Conservation (phyloP, 2,329 filamentous ascomycete genomes). For the Colletotrichum spaethianum region DNA sequence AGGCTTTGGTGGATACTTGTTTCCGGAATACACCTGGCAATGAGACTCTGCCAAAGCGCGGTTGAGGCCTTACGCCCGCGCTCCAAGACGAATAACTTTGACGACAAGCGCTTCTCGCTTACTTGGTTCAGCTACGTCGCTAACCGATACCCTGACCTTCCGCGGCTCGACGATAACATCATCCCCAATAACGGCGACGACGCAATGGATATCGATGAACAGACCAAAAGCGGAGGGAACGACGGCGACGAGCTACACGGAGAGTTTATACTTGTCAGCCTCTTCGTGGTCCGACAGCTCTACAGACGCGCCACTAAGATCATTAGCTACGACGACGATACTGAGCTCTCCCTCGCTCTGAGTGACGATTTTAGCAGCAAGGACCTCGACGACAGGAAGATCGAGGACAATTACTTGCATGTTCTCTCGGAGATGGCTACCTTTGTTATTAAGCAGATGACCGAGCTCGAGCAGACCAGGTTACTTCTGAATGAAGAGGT, state of each 20-base stretch:
- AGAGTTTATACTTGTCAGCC: constrained; percentile 57
- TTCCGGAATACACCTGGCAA: constrained; percentile 51
- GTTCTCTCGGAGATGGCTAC: constrained; percentile 54
- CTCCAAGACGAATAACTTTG: constrained; percentile 22
- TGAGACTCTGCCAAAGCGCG: constrained; percentile 47
- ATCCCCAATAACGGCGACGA: neutral
- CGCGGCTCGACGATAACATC: constrained; percentile 22
- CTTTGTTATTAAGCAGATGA: constrained; percentile 55
- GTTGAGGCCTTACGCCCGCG: constrained; percentile 7
- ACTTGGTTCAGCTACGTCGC: constrained; percentile 38
- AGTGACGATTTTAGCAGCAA: constrained; percentile 49
- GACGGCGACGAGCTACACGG: constrained; percentile 47
- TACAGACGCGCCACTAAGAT: constrained; percentile 58
- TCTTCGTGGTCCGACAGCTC: constrained; percentile 56
- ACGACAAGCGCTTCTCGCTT: constrained; percentile 29
- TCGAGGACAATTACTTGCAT: constrained; percentile 54
- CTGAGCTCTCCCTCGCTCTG: constrained; percentile 47
- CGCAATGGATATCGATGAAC: constrained; percentile 25
- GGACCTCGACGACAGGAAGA: constrained; percentile 42
- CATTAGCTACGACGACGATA: constrained; percentile 42
- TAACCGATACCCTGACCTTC: constrained; percentile 23
- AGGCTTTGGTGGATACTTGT: constrained; percentile 56
- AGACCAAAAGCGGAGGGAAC: neutral
- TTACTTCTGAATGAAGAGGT: constrained; percentile 52
- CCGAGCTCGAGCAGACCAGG: constrained; percentile 52